Base-by-base conservation (phyloP, 495 filamentous ascomycete genomes). In the Baudoinia panamericana region DNA sequence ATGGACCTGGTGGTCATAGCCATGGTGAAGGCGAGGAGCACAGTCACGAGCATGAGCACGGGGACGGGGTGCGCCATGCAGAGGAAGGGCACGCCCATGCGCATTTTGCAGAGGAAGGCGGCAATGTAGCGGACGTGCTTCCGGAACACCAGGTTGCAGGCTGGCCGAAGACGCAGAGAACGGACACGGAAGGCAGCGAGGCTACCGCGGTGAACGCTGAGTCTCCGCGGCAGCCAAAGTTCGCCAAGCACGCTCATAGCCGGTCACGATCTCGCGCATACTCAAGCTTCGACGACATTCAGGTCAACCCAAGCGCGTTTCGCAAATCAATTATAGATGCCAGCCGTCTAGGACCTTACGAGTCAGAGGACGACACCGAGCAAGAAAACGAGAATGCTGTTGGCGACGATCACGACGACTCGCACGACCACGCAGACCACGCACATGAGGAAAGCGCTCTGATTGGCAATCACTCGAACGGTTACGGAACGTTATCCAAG, bases 261-360 rank as follows among this genome's bases (percentile, higher is more conserved):
- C 56, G 54, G 16, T 58, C 52, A 39, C 24, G 30, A 54, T 64
- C 53, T 36, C 55, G 53, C 37, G 54, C 29, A 48, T 65, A 38
- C 40, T 59, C 36, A 29, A 51, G 48, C 47, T 25, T 57, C 30
- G 56, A 62, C 29, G 78, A 88, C 44, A 80, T 93, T 43, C 75
- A 76, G 48, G 80, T 87, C 24, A 80, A 93, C 54, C 90, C 90
- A n/a, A 77, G 82, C 10, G 85, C 79, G 45, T 84, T 94, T 59
- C 67, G 90, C 53, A 83, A 93, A 51, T 80, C 88, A 4, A 90
- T 97, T 43, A 88, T 95, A 44, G 79, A 75, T 4, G 81, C 82
- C 2, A 78, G 76, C 51, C 64, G 72, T 33, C 58, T 71, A 24
- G 59, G 63, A 13, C 26, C 21, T 36, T 57, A 34, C 51, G 60